Evolutionary conservation across 768 basidiomycete genomes (phyloP).

Genomic region (Boletus tylopilopsis): DNA sequence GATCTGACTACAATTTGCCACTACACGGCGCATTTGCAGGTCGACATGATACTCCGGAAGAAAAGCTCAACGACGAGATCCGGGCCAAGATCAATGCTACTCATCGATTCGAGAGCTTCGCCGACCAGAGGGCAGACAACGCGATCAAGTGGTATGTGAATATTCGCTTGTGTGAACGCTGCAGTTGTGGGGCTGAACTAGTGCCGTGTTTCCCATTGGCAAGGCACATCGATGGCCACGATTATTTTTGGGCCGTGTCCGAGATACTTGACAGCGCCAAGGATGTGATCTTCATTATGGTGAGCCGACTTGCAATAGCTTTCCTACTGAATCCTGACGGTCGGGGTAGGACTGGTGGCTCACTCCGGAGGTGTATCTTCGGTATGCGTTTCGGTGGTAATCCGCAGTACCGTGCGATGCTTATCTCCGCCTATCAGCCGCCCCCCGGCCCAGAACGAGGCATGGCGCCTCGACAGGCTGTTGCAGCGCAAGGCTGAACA

Average conservation of each 20-base stretch:
- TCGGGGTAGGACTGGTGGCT: slow-evolving; percentile 81
- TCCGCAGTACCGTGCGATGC: not conserved
- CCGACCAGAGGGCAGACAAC: slow-evolving; percentile 63
- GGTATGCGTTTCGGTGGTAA: slow-evolving; percentile 28
- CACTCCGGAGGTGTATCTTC: slow-evolving; percentile 90
- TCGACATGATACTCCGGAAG: slow-evolving; percentile 75
- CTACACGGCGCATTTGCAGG: slow-evolving; percentile 22
- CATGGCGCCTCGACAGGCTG: slow-evolving; percentile 87
- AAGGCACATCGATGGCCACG: slow-evolving; percentile 91
- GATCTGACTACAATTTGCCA: slow-evolving; percentile 1
- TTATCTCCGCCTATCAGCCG: slow-evolving; percentile 37
- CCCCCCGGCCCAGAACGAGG: slow-evolving; percentile 77
- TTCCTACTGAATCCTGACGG: slow-evolving; percentile 7
- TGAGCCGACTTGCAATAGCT: slow-evolving; percentile 25
- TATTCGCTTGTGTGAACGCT: not conserved
- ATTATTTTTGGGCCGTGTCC: slow-evolving; percentile 94
- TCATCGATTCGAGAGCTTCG: slow-evolving; percentile 89
- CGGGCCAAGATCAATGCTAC: slow-evolving; percentile 68
- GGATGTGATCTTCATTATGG: slow-evolving; percentile 86
- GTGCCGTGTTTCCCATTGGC: not conserved
- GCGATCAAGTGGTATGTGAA: slow-evolving; percentile 71
- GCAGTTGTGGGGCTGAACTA: not conserved
- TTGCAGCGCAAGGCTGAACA: slow-evolving; percentile 85
- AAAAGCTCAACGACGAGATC: slow-evolving; percentile 65
- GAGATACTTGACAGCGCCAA: slow-evolving; percentile 81